Base-by-base conservation (phyloP, 495 filamentous ascomycete species). In the Aspergillus cristatus region DNA sequence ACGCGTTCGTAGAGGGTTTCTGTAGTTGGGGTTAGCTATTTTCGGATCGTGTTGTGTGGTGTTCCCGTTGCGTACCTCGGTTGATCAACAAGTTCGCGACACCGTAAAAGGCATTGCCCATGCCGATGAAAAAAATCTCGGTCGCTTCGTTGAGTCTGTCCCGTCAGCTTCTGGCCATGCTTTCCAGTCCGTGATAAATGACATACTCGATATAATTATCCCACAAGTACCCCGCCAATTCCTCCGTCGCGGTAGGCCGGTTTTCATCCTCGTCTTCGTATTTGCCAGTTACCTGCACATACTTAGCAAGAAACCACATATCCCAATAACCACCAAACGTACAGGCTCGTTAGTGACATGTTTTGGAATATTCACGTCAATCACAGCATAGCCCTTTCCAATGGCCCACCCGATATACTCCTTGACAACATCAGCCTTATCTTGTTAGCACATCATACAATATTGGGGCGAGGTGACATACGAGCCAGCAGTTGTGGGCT, bases 121-220 rank as follows among this genome's bases (percentile, higher is more conserved):
- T 74, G 3, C 91, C 90, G 34, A 99, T 62, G 29, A 97, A 69
- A 55, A 90, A 80, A 15, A 97, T 71, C 15, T 87, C 73, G 1
- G 79, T 74, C 1, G 68, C 54, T 6, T 85, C 75, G 42, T 77
- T 72, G 3, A 82, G 58, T 42, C 78, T 82, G 40, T 8, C 36
- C 17, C 18, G 20, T 29, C 33, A 14, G 24, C 12, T 32, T 24
- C 14, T n/a, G 12, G 1, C 13, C 15, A 26, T n/a, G 5, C 2
- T 5, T 0, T 6, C 20, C 1, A 18, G 4, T 20, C 2, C 8
- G 7, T 14, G 12, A 20, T n/a, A 2, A 25, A 22, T 18, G n/a
- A 38, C 64, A 47, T 65, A 79, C 71, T 94, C 84, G 24, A 98
- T 82, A 47, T 94, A 95, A 51, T 98, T 98, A 47, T 97, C 90